Evolutionary conservation across 2,329 filamentous ascomycete species (phyloP).

Genomic region (Sclerotinia minor): DNA sequence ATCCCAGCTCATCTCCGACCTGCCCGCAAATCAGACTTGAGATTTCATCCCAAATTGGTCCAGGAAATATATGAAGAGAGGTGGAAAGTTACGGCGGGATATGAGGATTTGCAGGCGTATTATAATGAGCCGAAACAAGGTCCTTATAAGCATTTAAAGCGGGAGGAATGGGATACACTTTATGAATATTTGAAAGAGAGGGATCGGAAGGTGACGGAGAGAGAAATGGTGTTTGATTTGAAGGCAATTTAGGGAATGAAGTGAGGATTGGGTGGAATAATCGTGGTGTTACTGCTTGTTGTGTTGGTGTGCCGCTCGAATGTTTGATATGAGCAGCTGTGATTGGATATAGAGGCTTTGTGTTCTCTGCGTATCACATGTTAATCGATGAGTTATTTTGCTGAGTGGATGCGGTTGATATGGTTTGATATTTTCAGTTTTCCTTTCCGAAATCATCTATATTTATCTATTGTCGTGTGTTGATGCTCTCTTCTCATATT

Average conservation of each 20-base stretch:
- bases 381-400: background rate
- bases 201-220: background rate
- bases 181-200: background rate
- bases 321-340: background rate
- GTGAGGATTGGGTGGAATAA: background rate
- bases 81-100: background rate
- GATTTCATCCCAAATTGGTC: background rate
- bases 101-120: background rate
- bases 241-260: background rate
- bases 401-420: background rate
- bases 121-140: constrained; percentile 5
- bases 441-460: background rate
- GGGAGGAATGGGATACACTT: background rate
- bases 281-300: background rate
- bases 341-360: background rate
- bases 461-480: background rate
- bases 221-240: background rate
- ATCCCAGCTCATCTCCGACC: background rate
- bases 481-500: background rate
- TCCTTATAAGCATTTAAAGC: background rate
- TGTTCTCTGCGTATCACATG: background rate
- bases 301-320: background rate
- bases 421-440: background rate
- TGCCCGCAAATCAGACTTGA: background rate
- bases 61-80: constrained; percentile 9